Evolutionary conservation across 2,329 filamentous ascomycete genomes (phyloP).

Genomic region (Cordyceps cicadae): DNA sequence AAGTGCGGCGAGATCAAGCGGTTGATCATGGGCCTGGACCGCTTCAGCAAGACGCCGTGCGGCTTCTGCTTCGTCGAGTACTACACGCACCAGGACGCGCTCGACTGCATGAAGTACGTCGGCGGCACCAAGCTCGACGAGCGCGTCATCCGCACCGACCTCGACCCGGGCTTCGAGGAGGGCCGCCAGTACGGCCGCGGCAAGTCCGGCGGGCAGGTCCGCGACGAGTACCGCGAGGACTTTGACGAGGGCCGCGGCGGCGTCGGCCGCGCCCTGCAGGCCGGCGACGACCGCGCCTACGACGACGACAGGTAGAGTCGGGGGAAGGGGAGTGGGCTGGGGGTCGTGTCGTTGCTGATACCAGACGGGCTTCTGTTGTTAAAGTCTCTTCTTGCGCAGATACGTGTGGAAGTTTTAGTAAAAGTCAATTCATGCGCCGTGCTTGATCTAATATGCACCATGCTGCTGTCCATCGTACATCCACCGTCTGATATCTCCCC

Average conservation of each 20-base stretch:
- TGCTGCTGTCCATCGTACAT: conserved; percentile 6
- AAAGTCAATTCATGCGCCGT: conserved; percentile 10
- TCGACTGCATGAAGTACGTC: conserved; percentile 98
- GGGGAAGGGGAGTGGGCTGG: background rate
- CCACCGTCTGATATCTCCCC: conserved; percentile 3
- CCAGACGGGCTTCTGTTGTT: too few relatives aligned
- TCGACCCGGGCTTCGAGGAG: conserved; percentile 93
- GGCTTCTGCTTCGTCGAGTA: conserved; percentile 99
- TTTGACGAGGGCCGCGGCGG: conserved; percentile 92
- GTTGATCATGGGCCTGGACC: conserved; percentile 93
- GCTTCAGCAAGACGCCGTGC: conserved; percentile 95
- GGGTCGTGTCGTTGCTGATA: background rate
- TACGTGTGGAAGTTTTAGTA: background rate
- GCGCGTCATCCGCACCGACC: conserved; percentile 87
- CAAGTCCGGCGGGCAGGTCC: conserved; percentile 92
- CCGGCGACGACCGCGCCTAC: conserved; percentile 35
- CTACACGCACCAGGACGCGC: conserved; percentile 92
- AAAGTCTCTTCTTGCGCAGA: background rate
- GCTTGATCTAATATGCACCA: conserved; percentile 10
- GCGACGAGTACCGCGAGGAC: conserved; percentile 96
- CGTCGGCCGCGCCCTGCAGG: conserved; percentile 66
- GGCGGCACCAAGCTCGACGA: conserved; percentile 97
- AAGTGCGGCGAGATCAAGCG: conserved; percentile 98
- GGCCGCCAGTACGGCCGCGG: conserved; percentile 92
- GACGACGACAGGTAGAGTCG: conserved; percentile 27